phyloP scores from a whole-genome alignment of 352 stramenopile genomes.

The Plasmopara muralis region DNA sequence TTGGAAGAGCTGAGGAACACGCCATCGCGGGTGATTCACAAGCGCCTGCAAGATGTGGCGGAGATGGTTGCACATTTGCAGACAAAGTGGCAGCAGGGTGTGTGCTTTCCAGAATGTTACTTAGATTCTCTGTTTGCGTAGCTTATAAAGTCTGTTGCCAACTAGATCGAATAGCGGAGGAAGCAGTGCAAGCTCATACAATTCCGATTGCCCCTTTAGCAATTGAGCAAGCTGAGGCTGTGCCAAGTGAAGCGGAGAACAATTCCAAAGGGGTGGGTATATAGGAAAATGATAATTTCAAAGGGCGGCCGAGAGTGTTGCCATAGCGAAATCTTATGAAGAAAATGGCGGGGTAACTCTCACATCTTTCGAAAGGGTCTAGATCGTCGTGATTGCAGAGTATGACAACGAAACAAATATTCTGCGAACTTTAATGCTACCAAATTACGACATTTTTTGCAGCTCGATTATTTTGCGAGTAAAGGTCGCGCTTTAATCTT shows the following conservation, averaged over 20 bases:
- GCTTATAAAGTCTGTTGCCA: neutral
- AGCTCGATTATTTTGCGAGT: no score
- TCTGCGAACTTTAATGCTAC: no score
- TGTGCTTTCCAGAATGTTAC: neutral
- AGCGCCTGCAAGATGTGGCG: constrained; percentile 67
- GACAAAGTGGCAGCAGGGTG: constrained; percentile 66
- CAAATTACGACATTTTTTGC: no score
- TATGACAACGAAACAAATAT: no score
- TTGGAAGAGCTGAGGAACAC: constrained; percentile 52
- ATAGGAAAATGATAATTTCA: neutral
- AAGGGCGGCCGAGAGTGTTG: no score
- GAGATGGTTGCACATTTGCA: constrained; percentile 66
- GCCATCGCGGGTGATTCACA: constrained; percentile 58
- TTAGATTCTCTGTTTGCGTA: constrained; percentile 4
- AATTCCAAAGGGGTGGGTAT: constrained; percentile 2
- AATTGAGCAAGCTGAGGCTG: constrained; percentile 15
- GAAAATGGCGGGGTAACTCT: no score
- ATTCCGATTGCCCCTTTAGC: constrained; percentile 17
- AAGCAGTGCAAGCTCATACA: constrained; percentile 18
- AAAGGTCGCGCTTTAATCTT: no score
- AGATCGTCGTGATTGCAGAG: no score
- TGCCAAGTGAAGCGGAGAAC: constrained; percentile 11
- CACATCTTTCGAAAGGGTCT: no score
- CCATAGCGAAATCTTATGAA: no score
- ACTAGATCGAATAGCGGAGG: constrained; percentile 31